Evolutionary conservation across 2,329 filamentous ascomycete species (phyloP).

Genomic region (Cladosporium sp.): DNA sequence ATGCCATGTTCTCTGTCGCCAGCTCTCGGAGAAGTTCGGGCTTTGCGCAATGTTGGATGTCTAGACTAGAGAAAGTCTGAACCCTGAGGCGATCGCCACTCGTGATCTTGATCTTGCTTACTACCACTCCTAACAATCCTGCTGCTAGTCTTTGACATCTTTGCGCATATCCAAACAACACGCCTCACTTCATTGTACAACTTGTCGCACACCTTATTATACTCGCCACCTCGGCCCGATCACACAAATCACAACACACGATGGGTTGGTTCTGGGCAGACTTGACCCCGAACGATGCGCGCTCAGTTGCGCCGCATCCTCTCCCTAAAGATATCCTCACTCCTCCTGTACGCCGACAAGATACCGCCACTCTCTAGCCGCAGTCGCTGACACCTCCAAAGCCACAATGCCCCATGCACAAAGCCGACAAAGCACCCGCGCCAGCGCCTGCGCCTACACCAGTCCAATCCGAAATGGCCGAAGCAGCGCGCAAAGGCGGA

Average conservation of each 20-base stretch:
- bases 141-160: background rate
- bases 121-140: background rate
- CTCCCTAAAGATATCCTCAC: conserved; percentile 42
- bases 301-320: conserved; percentile 43
- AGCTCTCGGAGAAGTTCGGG: background rate
- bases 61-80: background rate
- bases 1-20: too few species aligned
- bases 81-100: conserved; percentile 3
- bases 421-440: conserved; percentile 35
- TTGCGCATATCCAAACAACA: background rate
- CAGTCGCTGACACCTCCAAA: conserved; percentile 33
- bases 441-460: conserved; percentile 26
- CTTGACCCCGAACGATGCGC: conserved; percentile 31
- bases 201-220: background rate
- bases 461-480: conserved; percentile 16
- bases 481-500: conserved; percentile 16
- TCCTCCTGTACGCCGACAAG: conserved; percentile 50
- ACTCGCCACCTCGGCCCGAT: background rate
- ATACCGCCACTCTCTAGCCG: background rate
- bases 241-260: conserved; percentile 14
- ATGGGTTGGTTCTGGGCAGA: conserved; percentile 75
- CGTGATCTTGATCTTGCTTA: conserved; percentile 4
- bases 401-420: conserved; percentile 69
- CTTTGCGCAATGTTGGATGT: background rate
- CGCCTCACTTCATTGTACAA: background rate